phyloP scores from a whole-genome alignment of 2,329 filamentous ascomycete genomes.

The Bimuria novae-zelandiae region DNA sequence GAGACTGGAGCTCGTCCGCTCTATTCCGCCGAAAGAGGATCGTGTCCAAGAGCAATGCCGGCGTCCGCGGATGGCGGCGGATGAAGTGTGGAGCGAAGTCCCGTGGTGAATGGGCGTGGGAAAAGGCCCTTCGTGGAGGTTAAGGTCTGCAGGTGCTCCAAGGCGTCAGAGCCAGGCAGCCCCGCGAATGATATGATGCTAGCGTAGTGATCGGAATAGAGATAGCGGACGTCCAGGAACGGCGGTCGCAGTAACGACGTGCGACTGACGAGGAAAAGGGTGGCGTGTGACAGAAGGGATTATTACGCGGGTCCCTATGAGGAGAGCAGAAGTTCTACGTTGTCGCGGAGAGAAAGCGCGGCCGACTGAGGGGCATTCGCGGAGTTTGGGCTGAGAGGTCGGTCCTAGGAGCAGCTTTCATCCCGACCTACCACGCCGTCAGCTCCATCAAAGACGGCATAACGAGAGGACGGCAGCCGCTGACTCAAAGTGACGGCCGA shows the following conservation, averaged over 20 bases:
- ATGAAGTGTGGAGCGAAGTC: background rate
- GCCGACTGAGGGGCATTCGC: conserved; percentile 6
- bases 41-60: background rate
- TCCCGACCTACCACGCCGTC: background rate
- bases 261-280: background rate
- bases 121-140: background rate
- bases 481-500: too few relatives aligned
- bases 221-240: conserved; percentile 1
- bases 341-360: conserved; percentile 3
- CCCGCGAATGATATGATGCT: conserved; percentile 9
- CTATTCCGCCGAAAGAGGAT: background rate
- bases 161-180: conserved; percentile 6
- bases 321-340: background rate
- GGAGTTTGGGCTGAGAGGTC: background rate
- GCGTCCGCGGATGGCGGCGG: conserved; percentile 7
- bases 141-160: conserved; percentile 2
- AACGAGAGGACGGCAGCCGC: background rate
- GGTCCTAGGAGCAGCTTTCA: background rate
- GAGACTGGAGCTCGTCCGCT: background rate
- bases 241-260: background rate
- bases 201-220: conserved; percentile 4
- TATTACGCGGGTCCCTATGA: background rate
- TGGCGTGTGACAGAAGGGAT: background rate
- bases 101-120: background rate
- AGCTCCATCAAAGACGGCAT: background rate